Evolutionary conservation across 495 filamentous ascomycete species (phyloP), one percentile per base, ranked within the genome.

Genomic region (Tuber borchii): DNA sequence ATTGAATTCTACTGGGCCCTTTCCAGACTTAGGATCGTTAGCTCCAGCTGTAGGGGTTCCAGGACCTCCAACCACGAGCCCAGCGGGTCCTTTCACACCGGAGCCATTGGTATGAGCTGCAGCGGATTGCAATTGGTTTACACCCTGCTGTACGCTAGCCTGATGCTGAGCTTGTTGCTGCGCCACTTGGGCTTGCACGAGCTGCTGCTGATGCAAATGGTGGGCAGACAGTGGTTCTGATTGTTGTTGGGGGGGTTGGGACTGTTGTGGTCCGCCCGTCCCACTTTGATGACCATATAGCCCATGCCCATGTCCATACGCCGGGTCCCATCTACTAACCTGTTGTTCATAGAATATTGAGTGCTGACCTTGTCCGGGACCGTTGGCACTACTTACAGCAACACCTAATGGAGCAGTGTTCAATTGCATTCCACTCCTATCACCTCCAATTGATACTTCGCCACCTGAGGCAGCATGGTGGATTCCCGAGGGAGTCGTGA

Each of bases 1-100:
- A 84, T 99, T 99, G 85, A 99, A 99, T 82, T 99, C 96, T 2
- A 99, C 96, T 19, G 96, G 96, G 17, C 94, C 81, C 61, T 83
- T 83, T 40, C 69, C 84, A 79, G 70, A 81, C 79, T 80, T 86
- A 81, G 74, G 86, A 43, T 86, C 88, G 34, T 88, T 74, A 45
- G 84, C 85, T 31, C 88, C 75, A 46, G 85, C 85, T 44, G 86
- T 83, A 70, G 84, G 84, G 42, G 84, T 84, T 68, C 85, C 86
- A 26, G 86, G 81, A n/a, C 85, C 87, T 6, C 74, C 69, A 46
- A 77, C 80, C 9, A 79, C 78, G 12, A 87, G 70, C 85, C 82
- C 75, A 87, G 69, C n/a, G 83, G 83, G 70, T 83, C 83, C 76
- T 87, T 83, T 83, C 9, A 72, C 80, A n/a, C 48, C 75, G 14